Conservation (phyloP, 1,284 basidiomycete species). For the Peniophora sp. region DNA sequence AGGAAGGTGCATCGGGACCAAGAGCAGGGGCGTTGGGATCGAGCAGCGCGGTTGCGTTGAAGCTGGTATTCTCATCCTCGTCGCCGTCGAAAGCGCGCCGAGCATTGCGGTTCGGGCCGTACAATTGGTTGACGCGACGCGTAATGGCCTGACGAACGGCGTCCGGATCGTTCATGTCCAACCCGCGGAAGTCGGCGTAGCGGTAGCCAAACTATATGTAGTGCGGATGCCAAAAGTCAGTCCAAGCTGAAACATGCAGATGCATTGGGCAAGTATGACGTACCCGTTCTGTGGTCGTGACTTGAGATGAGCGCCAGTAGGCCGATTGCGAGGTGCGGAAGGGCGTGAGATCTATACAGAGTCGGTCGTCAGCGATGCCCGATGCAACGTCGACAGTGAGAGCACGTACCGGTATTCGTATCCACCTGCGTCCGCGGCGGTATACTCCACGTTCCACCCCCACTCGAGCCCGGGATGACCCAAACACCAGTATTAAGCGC, state of each 20-base stretch:
- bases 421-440: constrained; percentile 20
- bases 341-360: constrained; percentile 20
- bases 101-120: constrained; percentile 8
- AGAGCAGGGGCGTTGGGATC: neutral
- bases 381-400: neutral
- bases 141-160: constrained; percentile 25
- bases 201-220: constrained; percentile 26
- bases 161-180: constrained; percentile 20
- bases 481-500: constrained; percentile 31
- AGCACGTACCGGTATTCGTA: constrained; percentile 15
- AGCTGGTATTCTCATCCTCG: no score
- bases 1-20: neutral
- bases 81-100: neutral
- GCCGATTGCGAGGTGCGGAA: constrained; percentile 21
- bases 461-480: constrained; percentile 24
- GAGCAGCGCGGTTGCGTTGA: no score
- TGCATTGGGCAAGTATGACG: no score
- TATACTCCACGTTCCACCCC: constrained; percentile 28
- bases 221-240: no score
- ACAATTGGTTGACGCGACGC: constrained; percentile 20
- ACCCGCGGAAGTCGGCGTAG: constrained; percentile 36
- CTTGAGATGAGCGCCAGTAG: constrained; percentile 24
- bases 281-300: constrained; percentile 11
- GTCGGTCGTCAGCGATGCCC: neutral
- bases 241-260: no score